Evolutionary conservation across 495 filamentous ascomycete genomes (phyloP).

Genomic region (Pseudotulostoma volvatum): DNA sequence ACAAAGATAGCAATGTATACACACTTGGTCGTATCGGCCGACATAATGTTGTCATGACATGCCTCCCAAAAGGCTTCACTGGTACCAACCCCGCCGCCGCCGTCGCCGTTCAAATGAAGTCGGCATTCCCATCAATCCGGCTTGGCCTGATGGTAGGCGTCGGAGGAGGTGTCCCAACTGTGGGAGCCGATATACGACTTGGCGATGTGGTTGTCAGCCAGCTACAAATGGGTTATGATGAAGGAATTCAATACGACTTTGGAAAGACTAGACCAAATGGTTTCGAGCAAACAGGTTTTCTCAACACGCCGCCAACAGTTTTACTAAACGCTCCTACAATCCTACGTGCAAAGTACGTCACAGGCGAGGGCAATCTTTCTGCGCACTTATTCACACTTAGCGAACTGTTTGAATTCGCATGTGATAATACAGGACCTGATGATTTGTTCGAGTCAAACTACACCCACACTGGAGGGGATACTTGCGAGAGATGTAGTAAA

Average conservation of each 20-base stretch:
- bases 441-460: constrained; percentile 10
- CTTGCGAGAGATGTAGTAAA: constrained; percentile 7
- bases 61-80: constrained; percentile 3
- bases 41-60: constrained; percentile 14
- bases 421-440: constrained; percentile 4
- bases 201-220: constrained; percentile 27
- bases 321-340: background rate
- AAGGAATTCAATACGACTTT: constrained; percentile 10
- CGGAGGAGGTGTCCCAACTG: constrained; percentile 21
- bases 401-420: constrained; percentile 2
- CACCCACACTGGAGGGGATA: constrained; percentile 5
- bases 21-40: constrained; percentile 10
- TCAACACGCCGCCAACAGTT: background rate
- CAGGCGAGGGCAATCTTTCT: background rate
- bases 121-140: constrained; percentile 13
- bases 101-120: constrained; percentile 1
- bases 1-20: constrained; percentile 14
- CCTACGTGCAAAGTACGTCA: background rate
- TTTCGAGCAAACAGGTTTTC: constrained; percentile 16
- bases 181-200: constrained; percentile 20
- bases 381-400: background rate
- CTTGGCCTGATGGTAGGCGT: constrained; percentile 33
- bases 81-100: constrained; percentile 3
- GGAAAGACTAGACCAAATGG: constrained; percentile 12
- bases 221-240: constrained; percentile 1